Percentiles rank a stretch among this genome's conserved stretches.
Evolutionary conservation across 2,329 filamentous ascomycete species (phyloP).

Genomic region (Talaromyces verruculosus): DNA sequence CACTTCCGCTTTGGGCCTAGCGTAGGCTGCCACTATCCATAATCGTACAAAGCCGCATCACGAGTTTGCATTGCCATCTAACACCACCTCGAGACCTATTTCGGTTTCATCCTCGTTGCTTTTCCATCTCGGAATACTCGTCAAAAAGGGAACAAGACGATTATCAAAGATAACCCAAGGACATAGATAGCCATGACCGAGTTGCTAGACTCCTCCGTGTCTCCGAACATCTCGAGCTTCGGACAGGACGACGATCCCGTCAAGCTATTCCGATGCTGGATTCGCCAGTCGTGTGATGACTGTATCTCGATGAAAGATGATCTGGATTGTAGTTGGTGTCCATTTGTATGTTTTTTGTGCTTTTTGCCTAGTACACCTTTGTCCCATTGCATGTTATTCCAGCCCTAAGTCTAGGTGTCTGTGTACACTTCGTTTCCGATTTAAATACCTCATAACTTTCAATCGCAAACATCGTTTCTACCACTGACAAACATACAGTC

Average conservation of each 20-base stretch:
- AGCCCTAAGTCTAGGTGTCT: not conserved
- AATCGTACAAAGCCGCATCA: not conserved
- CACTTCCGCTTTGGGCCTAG: constrained; percentile 2
- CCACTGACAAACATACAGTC: constrained; percentile 29
- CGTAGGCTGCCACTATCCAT: not conserved
- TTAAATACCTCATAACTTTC: not conserved
- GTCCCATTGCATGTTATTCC: not conserved
- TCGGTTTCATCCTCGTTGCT: no score
- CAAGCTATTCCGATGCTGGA: constrained; percentile 34
- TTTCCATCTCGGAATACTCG: no score
- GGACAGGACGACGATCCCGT: constrained; percentile 18
- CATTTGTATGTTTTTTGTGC: constrained; percentile 32
- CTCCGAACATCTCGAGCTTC: constrained; percentile 5
- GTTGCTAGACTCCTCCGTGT: not conserved
- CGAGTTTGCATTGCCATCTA: not conserved
- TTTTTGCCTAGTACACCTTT: not conserved
- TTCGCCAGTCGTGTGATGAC: constrained; percentile 36
- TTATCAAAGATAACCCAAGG: not conserved
- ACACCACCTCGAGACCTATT: not conserved
- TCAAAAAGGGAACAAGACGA: not conserved
- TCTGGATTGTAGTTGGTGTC: constrained; percentile 40
- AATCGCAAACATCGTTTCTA: not conserved
- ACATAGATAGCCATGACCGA: not conserved
- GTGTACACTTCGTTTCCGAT: not conserved
- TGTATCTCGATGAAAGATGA: constrained; percentile 33